These are phyloP conservation scores for Allomyces javanicus DNA, from an alignment of 192 early-diverging fungal species.

Conservation along the genomic window DNA sequence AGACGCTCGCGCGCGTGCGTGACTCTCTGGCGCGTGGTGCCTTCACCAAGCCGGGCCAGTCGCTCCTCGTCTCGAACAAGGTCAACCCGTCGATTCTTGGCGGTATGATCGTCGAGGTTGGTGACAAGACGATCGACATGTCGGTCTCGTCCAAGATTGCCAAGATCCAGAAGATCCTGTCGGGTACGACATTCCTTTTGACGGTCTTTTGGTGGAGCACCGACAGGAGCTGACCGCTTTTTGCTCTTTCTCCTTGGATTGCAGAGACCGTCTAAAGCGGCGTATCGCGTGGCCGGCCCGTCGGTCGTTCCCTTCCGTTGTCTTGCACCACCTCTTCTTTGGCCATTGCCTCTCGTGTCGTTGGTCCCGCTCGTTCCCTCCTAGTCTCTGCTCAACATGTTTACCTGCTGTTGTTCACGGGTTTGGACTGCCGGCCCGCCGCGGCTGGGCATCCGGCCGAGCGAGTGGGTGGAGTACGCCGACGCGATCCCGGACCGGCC, in stretches of 20 bases:
- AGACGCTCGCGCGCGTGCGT: conserved; percentile 48
- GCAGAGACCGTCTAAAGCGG: too few species aligned
- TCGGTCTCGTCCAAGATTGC: conserved; percentile 81
- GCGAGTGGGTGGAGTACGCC: too few species aligned
- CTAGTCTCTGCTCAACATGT: too few species aligned
- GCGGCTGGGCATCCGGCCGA: too few species aligned
- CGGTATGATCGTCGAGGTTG: conserved; percentile 89
- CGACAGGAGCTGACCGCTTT: background rate
- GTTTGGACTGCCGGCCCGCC: too few species aligned
- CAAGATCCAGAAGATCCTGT: conserved; percentile 87
- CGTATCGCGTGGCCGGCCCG: too few species aligned
- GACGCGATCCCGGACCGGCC: too few species aligned
- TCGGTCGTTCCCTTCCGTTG: too few species aligned
- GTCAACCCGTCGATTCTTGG: conserved; percentile 82
- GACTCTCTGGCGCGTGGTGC: conserved; percentile 59
- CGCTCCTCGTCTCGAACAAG: conserved; percentile 70
- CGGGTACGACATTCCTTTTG: conserved; percentile 20
- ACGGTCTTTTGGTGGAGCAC: background rate
- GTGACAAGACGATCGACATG: conserved; percentile 96
- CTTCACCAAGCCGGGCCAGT: conserved; percentile 57
- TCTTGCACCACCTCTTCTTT: too few species aligned
- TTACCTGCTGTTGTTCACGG: too few species aligned
- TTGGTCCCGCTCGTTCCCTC: too few species aligned
- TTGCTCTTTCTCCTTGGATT: background rate
- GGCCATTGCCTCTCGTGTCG: too few species aligned